A percentile compares a stretch with the other conserved stretches of the same genome.
These are phyloP conservation scores for Eleusine coracana DNA, from an alignment of 176 grass and related monocot genomes.

Conservation along the genomic window DNA sequence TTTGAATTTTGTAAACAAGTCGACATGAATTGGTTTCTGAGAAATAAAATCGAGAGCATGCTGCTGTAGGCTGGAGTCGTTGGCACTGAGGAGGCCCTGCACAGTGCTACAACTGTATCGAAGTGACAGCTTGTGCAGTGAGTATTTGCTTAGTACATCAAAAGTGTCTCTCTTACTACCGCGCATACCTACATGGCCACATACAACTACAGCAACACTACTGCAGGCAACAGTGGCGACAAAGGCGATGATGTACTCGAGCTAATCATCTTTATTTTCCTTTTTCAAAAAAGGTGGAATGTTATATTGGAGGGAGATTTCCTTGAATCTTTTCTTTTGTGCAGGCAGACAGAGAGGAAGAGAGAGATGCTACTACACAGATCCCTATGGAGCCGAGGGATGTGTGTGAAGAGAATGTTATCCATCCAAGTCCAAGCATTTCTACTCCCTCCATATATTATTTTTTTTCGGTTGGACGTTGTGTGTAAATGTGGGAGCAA, in stretches of 20 bases:
- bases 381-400: conserved; percentile 67
- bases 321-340: conserved; percentile 23
- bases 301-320: background rate
- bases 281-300: conserved; percentile 11
- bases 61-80: background rate
- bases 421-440: conserved; percentile 53
- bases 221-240: conserved; percentile 22
- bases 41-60: background rate
- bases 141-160: conserved; percentile 46
- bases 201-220: conserved; percentile 29
- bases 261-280: conserved; percentile 28
- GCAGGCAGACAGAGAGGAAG: background rate
- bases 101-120: conserved; percentile 66
- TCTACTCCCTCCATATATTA: background rate
- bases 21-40: conserved; percentile 38
- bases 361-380: conserved; percentile 69
- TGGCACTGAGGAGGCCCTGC: conserved; percentile 43
- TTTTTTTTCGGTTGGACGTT: conserved; percentile 24
- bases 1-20: conserved; percentile 7
- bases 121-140: conserved; percentile 85
- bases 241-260: conserved; percentile 26
- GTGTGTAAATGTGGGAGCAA: conserved; percentile 44
- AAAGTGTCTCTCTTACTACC: conserved; percentile 17
- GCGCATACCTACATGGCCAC: conserved; percentile 36
- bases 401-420: conserved; percentile 45